phyloP scores from a whole-genome alignment of 148 eudicot species.

The Rhododendron ovatum region DNA sequence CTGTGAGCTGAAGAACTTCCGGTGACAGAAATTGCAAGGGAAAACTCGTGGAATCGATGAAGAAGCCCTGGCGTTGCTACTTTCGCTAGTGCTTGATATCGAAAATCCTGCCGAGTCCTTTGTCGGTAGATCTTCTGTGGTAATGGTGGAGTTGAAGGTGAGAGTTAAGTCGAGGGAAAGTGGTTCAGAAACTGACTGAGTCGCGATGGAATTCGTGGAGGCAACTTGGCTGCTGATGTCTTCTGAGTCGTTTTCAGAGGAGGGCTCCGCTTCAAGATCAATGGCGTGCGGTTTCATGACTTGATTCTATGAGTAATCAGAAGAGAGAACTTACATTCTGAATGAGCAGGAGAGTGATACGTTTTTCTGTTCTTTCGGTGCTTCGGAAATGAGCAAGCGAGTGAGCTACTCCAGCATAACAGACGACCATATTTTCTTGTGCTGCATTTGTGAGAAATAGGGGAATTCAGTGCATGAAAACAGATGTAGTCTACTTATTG shows the following conservation, averaged over 20 bases:
- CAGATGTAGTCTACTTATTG: no score
- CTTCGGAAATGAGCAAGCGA: background rate
- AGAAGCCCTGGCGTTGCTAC: constrained; percentile 18
- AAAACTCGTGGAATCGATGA: constrained; percentile 30
- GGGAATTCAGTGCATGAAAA: background rate
- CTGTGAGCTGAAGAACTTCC: constrained; percentile 67
- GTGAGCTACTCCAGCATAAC: background rate
- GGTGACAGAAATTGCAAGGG: constrained; percentile 54
- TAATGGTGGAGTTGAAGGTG: constrained; percentile 10
- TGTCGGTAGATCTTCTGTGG: background rate
- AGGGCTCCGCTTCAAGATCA: constrained; percentile 27
- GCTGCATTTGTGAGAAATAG: constrained; percentile 8
- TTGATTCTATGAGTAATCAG: background rate
- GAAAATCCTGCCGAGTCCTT: constrained; percentile 13
- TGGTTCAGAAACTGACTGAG: constrained; percentile 12
- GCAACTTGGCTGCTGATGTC: constrained; percentile 43
- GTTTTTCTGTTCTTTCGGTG: background rate
- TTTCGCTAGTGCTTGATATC: constrained; percentile 32
- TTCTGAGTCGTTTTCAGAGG: constrained; percentile 19
- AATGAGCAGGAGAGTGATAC: background rate
- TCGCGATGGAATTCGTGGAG: constrained; percentile 20
- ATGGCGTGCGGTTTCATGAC: constrained; percentile 18
- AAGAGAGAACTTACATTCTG: background rate
- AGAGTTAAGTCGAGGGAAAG: constrained; percentile 41
- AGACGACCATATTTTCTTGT: background rate